A percentile compares a stretch with the other conserved stretches of the same genome.
Conservation (phyloP, 1,139 yeast genomes). For the Debaryomyces robertsiae region DNA sequence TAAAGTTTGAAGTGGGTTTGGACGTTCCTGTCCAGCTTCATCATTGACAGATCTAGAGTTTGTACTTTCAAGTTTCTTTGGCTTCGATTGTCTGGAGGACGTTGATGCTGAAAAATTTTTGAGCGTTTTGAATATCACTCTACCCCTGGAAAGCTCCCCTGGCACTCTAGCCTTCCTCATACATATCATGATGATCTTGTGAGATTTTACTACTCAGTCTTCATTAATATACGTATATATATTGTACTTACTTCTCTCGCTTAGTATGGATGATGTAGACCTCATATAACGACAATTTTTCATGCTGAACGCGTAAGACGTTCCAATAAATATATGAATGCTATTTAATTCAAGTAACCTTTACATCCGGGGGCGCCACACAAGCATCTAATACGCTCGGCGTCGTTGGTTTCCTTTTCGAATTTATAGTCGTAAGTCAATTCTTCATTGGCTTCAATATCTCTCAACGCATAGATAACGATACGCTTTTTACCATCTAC, state of each 20-base stretch:
- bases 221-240: no score
- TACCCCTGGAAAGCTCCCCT: neutral
- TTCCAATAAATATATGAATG: slow-evolving; percentile 3
- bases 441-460: slow-evolving; percentile 88
- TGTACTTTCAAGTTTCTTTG: no score
- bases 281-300: neutral
- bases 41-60: slow-evolving; percentile 1
- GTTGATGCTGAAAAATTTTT: neutral
- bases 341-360: slow-evolving; percentile 73
- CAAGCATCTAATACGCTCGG: slow-evolving; percentile 84
- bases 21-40: neutral
- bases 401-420: slow-evolving; percentile 88
- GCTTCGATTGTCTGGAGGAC: neutral
- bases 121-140: neutral
- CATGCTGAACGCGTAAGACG: slow-evolving; percentile 4
- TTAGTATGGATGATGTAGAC: no score
- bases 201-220: no score
- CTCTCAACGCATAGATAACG: slow-evolving; percentile 90
- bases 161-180: neutral
- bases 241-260: no score
- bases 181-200: neutral
- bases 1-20: slow-evolving; percentile 6
- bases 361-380: slow-evolving; percentile 96
- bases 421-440: slow-evolving; percentile 94
- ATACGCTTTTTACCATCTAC: slow-evolving; percentile 93